These are phyloP conservation scores for Marchantia paleacea DNA, from an alignment of 225 moss, liverwort and hornwort species.

Conservation along the genomic window DNA sequence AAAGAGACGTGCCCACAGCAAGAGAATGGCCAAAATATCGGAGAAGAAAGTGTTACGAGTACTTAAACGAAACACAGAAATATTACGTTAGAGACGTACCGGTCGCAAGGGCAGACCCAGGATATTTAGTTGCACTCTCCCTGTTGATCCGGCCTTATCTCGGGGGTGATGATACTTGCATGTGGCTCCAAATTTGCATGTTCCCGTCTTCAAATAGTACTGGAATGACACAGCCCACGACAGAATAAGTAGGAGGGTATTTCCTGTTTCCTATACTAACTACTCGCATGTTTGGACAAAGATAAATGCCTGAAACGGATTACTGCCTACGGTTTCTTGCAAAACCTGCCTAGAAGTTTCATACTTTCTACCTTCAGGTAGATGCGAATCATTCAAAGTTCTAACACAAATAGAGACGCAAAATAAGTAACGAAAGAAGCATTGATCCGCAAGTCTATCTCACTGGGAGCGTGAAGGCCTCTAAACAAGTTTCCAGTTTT, in stretches of 20 bases:
- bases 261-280: background rate
- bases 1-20: background rate
- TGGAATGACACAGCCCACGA: constrained; percentile 32
- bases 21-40: background rate
- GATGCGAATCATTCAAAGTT: no score
- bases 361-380: no score
- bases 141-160: constrained; percentile 97
- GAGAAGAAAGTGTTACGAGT: background rate
- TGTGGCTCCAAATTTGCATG: constrained; percentile 98
- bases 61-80: no score
- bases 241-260: background rate
- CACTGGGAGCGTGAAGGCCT: background rate
- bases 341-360: no score
- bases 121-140: constrained; percentile 94
- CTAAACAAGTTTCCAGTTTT: background rate
- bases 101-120: constrained; percentile 89
- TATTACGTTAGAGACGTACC: constrained; percentile 37
- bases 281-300: background rate
- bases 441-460: background rate
- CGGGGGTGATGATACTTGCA: constrained; percentile 99
- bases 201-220: constrained; percentile 98
- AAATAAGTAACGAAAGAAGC: no score
- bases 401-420: no score
- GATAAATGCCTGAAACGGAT: no score
- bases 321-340: no score